Base-by-base conservation (phyloP, 1,284 basidiomycete species). In the Naganishia cerealis region DNA sequence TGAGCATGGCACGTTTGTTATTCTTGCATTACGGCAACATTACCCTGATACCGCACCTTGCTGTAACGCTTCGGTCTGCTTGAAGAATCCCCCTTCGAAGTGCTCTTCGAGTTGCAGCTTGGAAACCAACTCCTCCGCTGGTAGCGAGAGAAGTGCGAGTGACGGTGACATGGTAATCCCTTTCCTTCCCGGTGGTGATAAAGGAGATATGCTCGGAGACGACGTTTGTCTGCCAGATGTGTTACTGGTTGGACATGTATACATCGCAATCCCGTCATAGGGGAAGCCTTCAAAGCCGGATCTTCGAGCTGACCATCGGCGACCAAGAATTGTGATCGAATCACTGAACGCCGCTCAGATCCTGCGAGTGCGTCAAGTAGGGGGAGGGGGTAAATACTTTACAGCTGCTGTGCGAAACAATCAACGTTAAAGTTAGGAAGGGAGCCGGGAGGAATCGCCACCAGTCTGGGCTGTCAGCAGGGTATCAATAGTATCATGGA, bases 41-140 rank as follows among this genome's bases (percentile, higher is more conserved):
- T 6, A 6, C 29, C 9, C 46, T 2, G 46, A 10, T 12, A 6
- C 50, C 56, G 33, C 33, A 66, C 65, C 58, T 42, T 38, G 39
- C 18, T 65, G 57, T 33, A 76, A 61, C 0, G 69, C 58, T 10
- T 72, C 70, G n/a, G 73, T 75, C 62, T 74, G 71, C 18, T 69
- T 69, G 66, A 75, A 76, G 67, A 70, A 76, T 18, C 79, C 78
- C 12, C 76, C 75, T 69, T 79, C 79, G 33, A 76, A 75, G 59
- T 78, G 76, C 16, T 72, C 72, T 52, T 71, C 61, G 3, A 79
- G 73, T 15, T 70, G 61, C 57, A 78, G 73, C 5, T 67, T 48
- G 16, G 52, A 33, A 65, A 75, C 76, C 16, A 77, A 70, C 2
- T 72, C 68, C 2, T 43, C 38, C 13, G 63, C 53, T n/a, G 63